Conservation (phyloP, 75 land plant species). For the Selaginella moellendorffii region DNA sequence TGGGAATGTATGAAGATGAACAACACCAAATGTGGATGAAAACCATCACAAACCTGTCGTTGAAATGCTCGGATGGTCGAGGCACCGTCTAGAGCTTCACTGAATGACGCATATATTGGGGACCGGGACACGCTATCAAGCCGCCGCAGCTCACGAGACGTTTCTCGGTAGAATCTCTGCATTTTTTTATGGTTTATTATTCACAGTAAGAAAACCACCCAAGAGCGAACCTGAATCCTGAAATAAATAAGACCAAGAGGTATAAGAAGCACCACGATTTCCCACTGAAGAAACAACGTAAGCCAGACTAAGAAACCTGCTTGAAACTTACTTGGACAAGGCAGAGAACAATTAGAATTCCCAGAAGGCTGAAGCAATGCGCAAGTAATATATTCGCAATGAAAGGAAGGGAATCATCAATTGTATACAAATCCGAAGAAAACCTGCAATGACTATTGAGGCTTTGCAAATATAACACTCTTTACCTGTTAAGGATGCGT, state of each 20-base stretch:
- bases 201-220: background rate
- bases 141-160: slow-evolving; percentile 85
- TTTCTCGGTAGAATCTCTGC: slow-evolving; percentile 75
- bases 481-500: slow-evolving; percentile 82
- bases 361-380: slow-evolving; percentile 64
- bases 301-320: slow-evolving; percentile 32
- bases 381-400: slow-evolving; percentile 78
- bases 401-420: slow-evolving; percentile 96
- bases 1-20: slow-evolving; percentile 14
- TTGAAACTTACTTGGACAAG: slow-evolving; percentile 24
- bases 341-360: slow-evolving; percentile 45
- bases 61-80: slow-evolving; percentile 78
- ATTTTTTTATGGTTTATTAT: no score
- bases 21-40: background rate
- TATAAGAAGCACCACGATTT: slow-evolving; percentile 49
- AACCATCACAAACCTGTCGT: slow-evolving; percentile 35
- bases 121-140: slow-evolving; percentile 94
- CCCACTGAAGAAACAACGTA: slow-evolving; percentile 35
- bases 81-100: slow-evolving; percentile 82
- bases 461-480: background rate
- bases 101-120: slow-evolving; percentile 69
- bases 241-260: slow-evolving; percentile 65
- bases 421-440: slow-evolving; percentile 78
- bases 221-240: slow-evolving; percentile 64
- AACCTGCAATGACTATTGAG: slow-evolving; percentile 37